A percentile compares a stretch with the other conserved stretches of the same genome.
phyloP scores from a whole-genome alignment of 768 basidiomycete genomes.

The Leccinum incarnatum region DNA sequence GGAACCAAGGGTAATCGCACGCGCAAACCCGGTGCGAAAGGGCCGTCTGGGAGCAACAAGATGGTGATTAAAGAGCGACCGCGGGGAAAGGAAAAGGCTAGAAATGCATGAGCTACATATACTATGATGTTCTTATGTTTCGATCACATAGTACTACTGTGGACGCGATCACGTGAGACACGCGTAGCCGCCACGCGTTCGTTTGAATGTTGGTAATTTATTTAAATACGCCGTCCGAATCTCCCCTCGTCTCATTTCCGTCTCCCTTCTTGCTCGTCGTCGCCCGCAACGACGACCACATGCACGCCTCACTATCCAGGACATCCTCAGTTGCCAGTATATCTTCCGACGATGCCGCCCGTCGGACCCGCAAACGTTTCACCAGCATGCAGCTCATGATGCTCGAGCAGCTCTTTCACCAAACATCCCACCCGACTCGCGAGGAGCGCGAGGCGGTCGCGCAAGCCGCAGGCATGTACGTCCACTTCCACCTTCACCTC shows the following conservation, averaged over 20 bases:
- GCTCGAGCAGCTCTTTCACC: conserved; percentile 72
- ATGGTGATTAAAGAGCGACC: conserved; percentile 86
- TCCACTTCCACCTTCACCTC: background rate
- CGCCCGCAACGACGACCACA: conserved; percentile 5
- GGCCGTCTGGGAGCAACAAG: conserved; percentile 66
- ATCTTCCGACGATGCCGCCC: conserved; percentile 48
- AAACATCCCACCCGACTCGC: conserved; percentile 71
- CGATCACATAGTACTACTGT: too few species aligned
- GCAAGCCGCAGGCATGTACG: conserved; percentile 61
- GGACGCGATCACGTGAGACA: conserved; percentile 30
- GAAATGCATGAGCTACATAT: background rate
- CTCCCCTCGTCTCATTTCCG: background rate
- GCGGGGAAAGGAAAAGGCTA: conserved; percentile 58
- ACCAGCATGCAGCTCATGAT: conserved; percentile 64
- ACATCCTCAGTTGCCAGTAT: conserved; percentile 58
- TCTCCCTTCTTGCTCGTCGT: conserved; percentile 3
- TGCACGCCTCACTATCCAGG: conserved; percentile 41
- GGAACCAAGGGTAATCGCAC: conserved; percentile 90
- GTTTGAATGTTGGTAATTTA: conserved; percentile 21
- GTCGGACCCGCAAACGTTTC: conserved; percentile 71
- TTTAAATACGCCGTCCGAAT: conserved; percentile 27
- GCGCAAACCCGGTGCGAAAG: conserved; percentile 83
- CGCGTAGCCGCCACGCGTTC: conserved; percentile 29
- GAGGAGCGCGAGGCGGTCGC: conserved; percentile 68
- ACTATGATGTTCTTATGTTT: too few species aligned